Percentiles rank a stretch among this genome's conserved stretches.
Conservation (phyloP, 2,329 filamentous ascomycete species). For the Cordyceps pruinosa region DNA sequence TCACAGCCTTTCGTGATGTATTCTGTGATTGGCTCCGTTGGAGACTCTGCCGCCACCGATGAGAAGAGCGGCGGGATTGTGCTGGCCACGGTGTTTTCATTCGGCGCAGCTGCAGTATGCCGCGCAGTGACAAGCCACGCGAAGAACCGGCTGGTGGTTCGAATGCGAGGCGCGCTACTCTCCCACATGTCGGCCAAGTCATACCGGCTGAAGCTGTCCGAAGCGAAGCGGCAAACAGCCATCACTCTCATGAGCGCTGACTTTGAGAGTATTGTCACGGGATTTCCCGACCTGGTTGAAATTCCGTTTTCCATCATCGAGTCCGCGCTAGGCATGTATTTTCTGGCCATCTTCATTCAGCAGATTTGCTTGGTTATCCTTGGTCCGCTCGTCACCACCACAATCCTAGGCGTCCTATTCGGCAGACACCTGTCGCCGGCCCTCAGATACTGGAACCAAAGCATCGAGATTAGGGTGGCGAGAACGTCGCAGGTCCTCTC, state of each 20-base stretch:
- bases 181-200: neutral
- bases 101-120: neutral
- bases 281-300: neutral
- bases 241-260: neutral
- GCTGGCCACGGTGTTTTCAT: neutral
- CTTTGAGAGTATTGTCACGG: neutral
- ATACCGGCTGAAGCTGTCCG: neutral
- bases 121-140: neutral
- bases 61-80: neutral
- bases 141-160: neutral
- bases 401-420: neutral
- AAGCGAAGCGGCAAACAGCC: neutral
- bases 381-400: neutral
- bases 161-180: neutral
- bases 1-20: neutral
- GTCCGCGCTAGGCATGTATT: neutral
- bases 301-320: neutral
- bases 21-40: slow-evolving; percentile 10
- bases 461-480: neutral
- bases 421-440: neutral
- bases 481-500: neutral
- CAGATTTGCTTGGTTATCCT: neutral
- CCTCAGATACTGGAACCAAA: neutral
- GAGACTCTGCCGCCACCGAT: slow-evolving; percentile 13
- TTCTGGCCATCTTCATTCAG: neutral